A percentile compares a stretch with the other conserved stretches of the same genome.
phyloP scores from a whole-genome alignment of 345 rosid genomes.

The Aquilaria sinensis region DNA sequence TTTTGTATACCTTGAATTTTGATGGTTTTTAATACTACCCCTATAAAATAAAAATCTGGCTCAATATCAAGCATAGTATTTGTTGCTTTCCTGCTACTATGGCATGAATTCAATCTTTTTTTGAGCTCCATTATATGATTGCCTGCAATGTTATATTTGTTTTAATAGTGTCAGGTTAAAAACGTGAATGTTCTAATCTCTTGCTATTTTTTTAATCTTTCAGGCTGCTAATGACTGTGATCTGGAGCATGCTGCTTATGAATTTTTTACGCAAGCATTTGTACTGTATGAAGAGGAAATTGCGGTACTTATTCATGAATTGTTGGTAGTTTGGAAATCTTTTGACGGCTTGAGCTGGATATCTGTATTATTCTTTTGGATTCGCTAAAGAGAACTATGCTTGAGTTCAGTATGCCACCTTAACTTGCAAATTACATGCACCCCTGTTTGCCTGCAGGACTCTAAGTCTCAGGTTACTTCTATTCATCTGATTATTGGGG shows the following conservation, averaged over 20 bases:
- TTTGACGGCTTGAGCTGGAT: background rate
- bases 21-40: no score
- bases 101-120: no score
- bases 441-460: constrained; percentile 38
- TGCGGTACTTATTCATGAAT: constrained; percentile 37
- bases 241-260: constrained; percentile 82
- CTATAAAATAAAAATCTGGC: no score
- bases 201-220: constrained; percentile 14
- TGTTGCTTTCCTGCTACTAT: no score
- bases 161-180: no score
- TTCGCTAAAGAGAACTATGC: background rate
- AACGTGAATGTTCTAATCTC: constrained; percentile 5
- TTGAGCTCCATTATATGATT: no score
- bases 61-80: no score
- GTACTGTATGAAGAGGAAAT: constrained; percentile 85
- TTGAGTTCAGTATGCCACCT: background rate
- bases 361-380: background rate
- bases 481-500: constrained; percentile 74
- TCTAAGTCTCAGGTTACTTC: constrained; percentile 86
- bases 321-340: background rate
- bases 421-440: constrained; percentile 3
- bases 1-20: no score
- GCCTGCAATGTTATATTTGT: background rate
- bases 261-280: constrained; percentile 78
- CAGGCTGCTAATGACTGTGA: constrained; percentile 87